These are phyloP conservation scores for Tympanopsis confertula DNA, from an alignment of 2,329 filamentous ascomycete genomes.

Conservation along the genomic window DNA sequence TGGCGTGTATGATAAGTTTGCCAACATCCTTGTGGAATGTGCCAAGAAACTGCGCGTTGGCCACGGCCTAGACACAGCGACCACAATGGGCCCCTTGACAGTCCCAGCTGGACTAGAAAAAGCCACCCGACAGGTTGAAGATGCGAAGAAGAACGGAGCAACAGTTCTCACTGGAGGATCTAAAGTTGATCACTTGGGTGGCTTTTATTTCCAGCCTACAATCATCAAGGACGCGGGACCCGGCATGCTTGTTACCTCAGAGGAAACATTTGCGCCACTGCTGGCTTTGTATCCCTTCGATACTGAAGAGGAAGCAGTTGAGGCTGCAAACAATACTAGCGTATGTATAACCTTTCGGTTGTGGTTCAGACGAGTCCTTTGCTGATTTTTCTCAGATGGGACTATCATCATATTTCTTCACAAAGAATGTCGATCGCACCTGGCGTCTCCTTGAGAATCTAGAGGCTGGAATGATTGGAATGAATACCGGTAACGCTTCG, in stretches of 20 bases:
- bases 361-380: too few relatives aligned
- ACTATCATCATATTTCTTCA: slow-evolving; percentile 32
- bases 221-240: slow-evolving; percentile 34
- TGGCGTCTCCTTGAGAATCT: slow-evolving; percentile 37
- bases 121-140: slow-evolving; percentile 45
- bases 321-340: slow-evolving; percentile 23
- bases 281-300: background rate
- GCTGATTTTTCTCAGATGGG: too few relatives aligned
- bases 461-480: slow-evolving; percentile 56
- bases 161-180: slow-evolving; percentile 51
- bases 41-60: slow-evolving; percentile 46
- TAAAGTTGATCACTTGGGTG: slow-evolving; percentile 31
- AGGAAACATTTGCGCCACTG: slow-evolving; percentile 42
- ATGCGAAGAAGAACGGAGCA: slow-evolving; percentile 52
- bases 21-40: slow-evolving; percentile 37
- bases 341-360: slow-evolving; percentile 23
- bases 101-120: slow-evolving; percentile 43
- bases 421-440: slow-evolving; percentile 20
- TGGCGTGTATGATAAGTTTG: slow-evolving; percentile 49
- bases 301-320: slow-evolving; percentile 15
- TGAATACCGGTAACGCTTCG: slow-evolving; percentile 39
- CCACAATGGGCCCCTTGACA: slow-evolving; percentile 49
- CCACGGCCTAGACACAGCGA: slow-evolving; percentile 43
- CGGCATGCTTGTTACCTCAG: slow-evolving; percentile 32
- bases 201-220: slow-evolving; percentile 58